Evolutionary conservation across 208 protist species (phyloP), one percentile per base, ranked within the genome.

Genomic region (Acanthamoeba triangularis): DNA sequence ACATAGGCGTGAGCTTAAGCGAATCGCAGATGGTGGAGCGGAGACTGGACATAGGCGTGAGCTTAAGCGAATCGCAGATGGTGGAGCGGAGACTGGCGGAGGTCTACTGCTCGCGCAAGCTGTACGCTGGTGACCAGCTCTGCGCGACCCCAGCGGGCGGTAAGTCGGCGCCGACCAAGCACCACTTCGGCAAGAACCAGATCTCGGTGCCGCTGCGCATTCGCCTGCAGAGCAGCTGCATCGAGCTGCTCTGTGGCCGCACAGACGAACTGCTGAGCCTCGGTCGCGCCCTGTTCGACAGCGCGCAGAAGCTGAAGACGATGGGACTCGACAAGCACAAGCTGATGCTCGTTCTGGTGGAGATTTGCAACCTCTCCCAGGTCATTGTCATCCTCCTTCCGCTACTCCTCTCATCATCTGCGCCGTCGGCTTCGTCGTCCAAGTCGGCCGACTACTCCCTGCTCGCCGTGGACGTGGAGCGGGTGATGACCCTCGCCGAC

Each of bases 281-380:
- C n/a, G 88, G 88, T 14, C 37, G 35, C 4, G 14, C 33, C 28
- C 49, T 94, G 28, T 78, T 94, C 49, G 88, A 94, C 30, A 94
- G 88, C 67, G 56, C 88, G 0, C 56, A 78, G 65, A 94, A 94
- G 41, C 28, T 52, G n/a, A 94, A 78, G 67, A 94, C 88, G 13
- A 72, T 94, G 56, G 88, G 88, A 2, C 35, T 94, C 7, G 88
- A 94, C 25, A 94, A 94, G 44, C 56, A 94, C 41, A 94, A 78
- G 88, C 88, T 94, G 20, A 78, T 25, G 28, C 63, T 78, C 16
- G 63, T 94, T 14, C 67, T 94, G 6, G 47, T 72, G n/a, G 88
- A 94, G 33, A 78, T 94, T 13, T 80, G 35, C 37, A 80, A 78
- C 88, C 88, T 63, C 33, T 8, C n/a, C n/a, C 88, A 78, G n/a